Conservation (phyloP, 108 stramenopile genomes). For the Discostella stelligeroides region DNA sequence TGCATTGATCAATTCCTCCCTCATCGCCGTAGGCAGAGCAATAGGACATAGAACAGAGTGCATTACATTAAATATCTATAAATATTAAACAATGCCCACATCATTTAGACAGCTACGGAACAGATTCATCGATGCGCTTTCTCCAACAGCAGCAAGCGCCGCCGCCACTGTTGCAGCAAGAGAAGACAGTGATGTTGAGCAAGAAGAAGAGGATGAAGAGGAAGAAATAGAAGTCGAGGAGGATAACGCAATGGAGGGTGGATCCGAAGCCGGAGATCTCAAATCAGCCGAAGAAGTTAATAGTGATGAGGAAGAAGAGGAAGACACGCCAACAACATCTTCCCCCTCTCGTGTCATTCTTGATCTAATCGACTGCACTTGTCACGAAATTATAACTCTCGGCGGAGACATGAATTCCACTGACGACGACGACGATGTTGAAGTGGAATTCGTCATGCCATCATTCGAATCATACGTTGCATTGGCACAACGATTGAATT, state of each 20-base stretch:
- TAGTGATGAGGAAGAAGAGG: neutral
- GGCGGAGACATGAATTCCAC: conserved; percentile 1
- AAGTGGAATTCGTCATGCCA: neutral
- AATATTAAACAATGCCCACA: too few species aligned
- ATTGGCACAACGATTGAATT: conserved; percentile 17
- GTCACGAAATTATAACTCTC: conserved; percentile 31
- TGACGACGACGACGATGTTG: neutral
- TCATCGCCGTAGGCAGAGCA: too few species aligned
- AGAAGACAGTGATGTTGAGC: neutral
- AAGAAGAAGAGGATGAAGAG: neutral
- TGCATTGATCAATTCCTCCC: too few species aligned
- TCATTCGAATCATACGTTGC: neutral
- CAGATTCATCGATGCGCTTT: too few species aligned
- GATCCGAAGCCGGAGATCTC: too few species aligned
- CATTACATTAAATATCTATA: too few species aligned
- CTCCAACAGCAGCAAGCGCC: too few species aligned
- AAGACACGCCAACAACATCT: neutral
- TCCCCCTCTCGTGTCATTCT: conserved; percentile 25
- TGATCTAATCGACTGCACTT: conserved; percentile 31
- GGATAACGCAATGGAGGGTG: neutral
- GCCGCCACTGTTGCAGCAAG: too few species aligned
- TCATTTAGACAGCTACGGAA: too few species aligned
- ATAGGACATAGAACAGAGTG: too few species aligned
- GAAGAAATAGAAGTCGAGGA: neutral
- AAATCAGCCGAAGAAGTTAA: neutral